Conservation (phyloP, 139 green algal species). For the Chlorella sp. region DNA sequence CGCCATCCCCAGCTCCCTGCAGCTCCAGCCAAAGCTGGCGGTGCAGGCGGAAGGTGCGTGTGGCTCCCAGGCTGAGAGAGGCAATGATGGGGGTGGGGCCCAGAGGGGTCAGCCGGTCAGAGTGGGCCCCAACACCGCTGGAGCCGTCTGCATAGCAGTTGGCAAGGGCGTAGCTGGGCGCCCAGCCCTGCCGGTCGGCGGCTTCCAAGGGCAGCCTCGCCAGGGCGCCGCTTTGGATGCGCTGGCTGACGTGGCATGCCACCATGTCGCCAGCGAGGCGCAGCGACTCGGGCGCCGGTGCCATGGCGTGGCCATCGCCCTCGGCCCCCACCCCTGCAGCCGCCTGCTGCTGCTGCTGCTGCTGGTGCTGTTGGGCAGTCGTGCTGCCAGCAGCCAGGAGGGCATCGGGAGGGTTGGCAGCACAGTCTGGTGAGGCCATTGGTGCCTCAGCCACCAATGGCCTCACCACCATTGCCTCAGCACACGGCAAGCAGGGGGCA, state of each 20-base stretch:
- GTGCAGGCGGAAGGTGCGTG: slow-evolving; percentile 44
- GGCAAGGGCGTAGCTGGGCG: slow-evolving; percentile 24
- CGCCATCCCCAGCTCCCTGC: not conserved
- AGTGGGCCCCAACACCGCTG: slow-evolving; percentile 29
- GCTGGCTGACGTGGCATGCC: not conserved
- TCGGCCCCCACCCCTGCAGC: not conserved
- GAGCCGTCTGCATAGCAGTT: slow-evolving; percentile 44
- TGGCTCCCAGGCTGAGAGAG: slow-evolving; percentile 45
- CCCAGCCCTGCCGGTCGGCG: slow-evolving; percentile 30
- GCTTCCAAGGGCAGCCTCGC: slow-evolving; percentile 17
- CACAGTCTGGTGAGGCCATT: too few relatives aligned
- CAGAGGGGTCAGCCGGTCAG: slow-evolving; percentile 47
- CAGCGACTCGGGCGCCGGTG: not conserved
- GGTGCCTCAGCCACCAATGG: too few relatives aligned
- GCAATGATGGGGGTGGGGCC: slow-evolving; percentile 49
- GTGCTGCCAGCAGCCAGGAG: too few relatives aligned
- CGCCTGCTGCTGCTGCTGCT: too few relatives aligned
- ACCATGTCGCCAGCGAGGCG: not conserved
- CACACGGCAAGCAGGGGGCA: too few relatives aligned
- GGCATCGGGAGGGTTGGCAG: too few relatives aligned
- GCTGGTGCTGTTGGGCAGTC: too few relatives aligned
- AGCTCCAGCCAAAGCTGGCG: not conserved
- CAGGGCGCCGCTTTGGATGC: not conserved
- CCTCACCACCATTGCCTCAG: too few relatives aligned
- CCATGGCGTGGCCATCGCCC: not conserved